Base-by-base conservation (phyloP, 129 eudicot species). In the Glebionis coronaria region DNA sequence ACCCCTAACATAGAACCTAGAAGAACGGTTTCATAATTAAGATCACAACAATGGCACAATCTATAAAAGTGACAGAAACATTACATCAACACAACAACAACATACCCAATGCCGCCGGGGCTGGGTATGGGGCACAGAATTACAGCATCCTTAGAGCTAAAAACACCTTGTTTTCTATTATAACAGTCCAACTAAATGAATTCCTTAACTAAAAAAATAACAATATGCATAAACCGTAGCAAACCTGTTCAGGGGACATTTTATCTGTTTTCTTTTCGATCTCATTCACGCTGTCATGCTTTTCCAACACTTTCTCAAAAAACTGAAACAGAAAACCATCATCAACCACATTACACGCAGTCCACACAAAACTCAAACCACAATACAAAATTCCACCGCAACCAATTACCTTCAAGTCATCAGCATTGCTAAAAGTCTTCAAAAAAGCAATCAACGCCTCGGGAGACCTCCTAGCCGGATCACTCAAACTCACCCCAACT, bases 161-260 rank as follows among this genome's bases (percentile, higher is more conserved):
- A 21, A 54, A 9, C 21, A 3, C 20, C 21, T n/a, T 3, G 9
- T 27, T 28, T 25, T 66, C 57, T n/a, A 25, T 18, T 29, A 25
- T 12, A 6, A 20, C n/a, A 25, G 16, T 29, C n/a, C 7, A 6
- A 20, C n/a, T 1, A 14, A 12, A 68, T 14, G 9, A 0, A 16
- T 8, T 20, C 9, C 59, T 70, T 6, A 59, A 60, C 20, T 12
- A 13, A 38, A 65, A n/a, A 16, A 70, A 9, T 35, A 35, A 8
- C 50, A 61, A 63, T 28, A 3, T 29, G 11, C 5, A 38, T 21
- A 49, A 50, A 52, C 1, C 40, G 44, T 55, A 78, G 35, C 46
- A 76, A 44, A 89, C 99, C 99, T 87, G 93, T 75, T 94, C 97
- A 44, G 90, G 87, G 28, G 97, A 74, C 83, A 79, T 77, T 28